Conservation (phyloP, 2,329 filamentous ascomycete species). For the Aurifilum marmelostoma region DNA sequence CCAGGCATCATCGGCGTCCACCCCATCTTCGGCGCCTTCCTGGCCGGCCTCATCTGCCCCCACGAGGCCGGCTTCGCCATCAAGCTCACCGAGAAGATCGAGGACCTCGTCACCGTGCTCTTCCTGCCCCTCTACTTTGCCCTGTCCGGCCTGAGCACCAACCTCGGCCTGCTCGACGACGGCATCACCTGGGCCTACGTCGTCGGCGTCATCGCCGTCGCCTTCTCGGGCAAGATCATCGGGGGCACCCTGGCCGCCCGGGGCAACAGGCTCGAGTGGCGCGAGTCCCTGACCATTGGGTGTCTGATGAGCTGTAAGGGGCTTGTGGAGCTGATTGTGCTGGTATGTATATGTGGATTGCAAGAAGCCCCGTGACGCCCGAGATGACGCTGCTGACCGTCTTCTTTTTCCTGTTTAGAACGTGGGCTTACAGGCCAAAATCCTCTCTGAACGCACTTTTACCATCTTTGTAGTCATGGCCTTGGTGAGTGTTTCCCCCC, state of each 20-base stretch:
- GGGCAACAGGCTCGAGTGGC: conserved; percentile 79
- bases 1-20: conserved; percentile 83
- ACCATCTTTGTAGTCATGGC: conserved; percentile 97
- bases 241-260: conserved; percentile 81
- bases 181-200: conserved; percentile 91
- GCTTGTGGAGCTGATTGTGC: conserved; percentile 90
- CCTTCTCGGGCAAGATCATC: conserved; percentile 82
- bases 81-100: conserved; percentile 89
- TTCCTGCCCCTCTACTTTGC: conserved; percentile 94
- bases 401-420: conserved; percentile 45
- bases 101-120: conserved; percentile 82
- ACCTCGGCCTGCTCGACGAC: conserved; percentile 80
- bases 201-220: conserved; percentile 77
- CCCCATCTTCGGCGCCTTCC: conserved; percentile 90
- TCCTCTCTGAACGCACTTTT: conserved; percentile 79
- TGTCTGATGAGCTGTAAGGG: conserved; percentile 96
- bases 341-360: conserved; percentile 59
- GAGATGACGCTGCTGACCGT: not conserved
- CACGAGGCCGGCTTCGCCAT: conserved; percentile 90
- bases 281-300: conserved; percentile 86
- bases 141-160: conserved; percentile 84
- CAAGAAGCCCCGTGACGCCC: not conserved
- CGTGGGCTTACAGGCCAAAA: conserved; percentile 80
- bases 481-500: conserved; percentile 45
- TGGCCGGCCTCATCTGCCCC: conserved; percentile 86